Evolutionary conservation across 805 yeast genomes (phyloP), one percentile per base, ranked within the genome.

Genomic region (Naumovozyma castellii): DNA sequence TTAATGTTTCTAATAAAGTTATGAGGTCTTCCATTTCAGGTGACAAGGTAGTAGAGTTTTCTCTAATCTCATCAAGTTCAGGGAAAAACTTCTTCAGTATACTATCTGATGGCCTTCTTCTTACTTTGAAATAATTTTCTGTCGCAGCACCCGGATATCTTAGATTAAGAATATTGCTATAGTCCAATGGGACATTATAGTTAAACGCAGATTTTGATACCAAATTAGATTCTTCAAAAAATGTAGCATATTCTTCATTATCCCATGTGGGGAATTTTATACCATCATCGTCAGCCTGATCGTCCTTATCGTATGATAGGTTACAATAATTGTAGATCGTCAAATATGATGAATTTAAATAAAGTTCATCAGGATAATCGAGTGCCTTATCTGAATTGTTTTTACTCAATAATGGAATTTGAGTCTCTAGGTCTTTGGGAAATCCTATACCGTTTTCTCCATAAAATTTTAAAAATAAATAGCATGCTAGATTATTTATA

Each of bases 301-400:
- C 50, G 16, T 50, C 46, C 38, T 54, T 48, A 41, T 51, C 58
- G 40, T 58, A 59, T 14, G 62, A 53, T 19, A 56, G 32, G 33
- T 53, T 56, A 39, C 62, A 59, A 38, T 58, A 53, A 35, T 57
- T 47, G 39, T 57, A 58, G 1, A 55, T 50, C 3, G 53, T 43
- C 3, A 54, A 44, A 42, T 59, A 59, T 31, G 47, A 51, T 32
- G 49, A 45, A 29, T 54, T 47, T 43, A 59, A 38, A 13, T 61
- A 51, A 28, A 49, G 50, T 32, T 58, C 61, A 38, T 54, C 46
- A 19, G 61, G 59, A 36, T 57, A 57, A 6, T 10, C 10, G 27
- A 6, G 6, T 22, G 27, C 6, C 10, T 22, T 22, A n/a, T n/a
- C n/a, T 22, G 27, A 22, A 22, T 22, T 22, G 10, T 22, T 22